Base-by-base conservation (phyloP, 768 basidiomycete genomes). In the Amanita rimosa region DNA sequence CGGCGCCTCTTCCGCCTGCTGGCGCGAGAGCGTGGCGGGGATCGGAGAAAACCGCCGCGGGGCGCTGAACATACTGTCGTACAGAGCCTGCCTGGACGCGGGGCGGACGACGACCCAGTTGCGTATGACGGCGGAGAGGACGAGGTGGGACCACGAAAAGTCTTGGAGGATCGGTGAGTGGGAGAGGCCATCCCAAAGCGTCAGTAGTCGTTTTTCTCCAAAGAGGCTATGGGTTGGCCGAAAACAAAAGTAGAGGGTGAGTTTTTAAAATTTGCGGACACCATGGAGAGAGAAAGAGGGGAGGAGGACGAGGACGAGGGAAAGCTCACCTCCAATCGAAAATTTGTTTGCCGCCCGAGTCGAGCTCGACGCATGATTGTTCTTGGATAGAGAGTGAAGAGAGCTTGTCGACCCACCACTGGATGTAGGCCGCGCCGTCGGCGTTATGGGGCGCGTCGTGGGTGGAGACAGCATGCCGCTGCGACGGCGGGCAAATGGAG, bases 91-190 rank as follows among this genome's bases (percentile, higher is more conserved):
- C 33, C 58, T 60, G 14, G 64, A 59, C 24, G 56, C 55, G 6
- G 67, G 65, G 14, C 67, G 71, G 21, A 75, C 58, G n/a, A 66
- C 54, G 14, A 62, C 62, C 48, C 74, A 71, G 54, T 72, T 76
- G 50, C 74, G 74, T 7, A 68, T 64, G 36, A 83, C 62, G 22
- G 75, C 76, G 24, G 63, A 58, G 36, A 65, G 64, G 22, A 80
- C 74, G 46, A 76, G 67, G 0, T 73, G 68, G 0, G 78, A 76
- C 78, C 77, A 81, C 3, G 61, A 52, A 54, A 79, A 81, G n/a
- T 65, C 52, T 2, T 54, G 56, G 27, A 79, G 60, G 38, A 79
- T 70, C 16, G 79, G 78, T 0, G 78, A 78, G 6, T 62, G 53
- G 4, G 57, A 55, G 31, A 81, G 65, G 3, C 62, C 48, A 0